Conservation (phyloP, 2,329 filamentous ascomycete genomes). For the Tolypocladium pustulatum region DNA sequence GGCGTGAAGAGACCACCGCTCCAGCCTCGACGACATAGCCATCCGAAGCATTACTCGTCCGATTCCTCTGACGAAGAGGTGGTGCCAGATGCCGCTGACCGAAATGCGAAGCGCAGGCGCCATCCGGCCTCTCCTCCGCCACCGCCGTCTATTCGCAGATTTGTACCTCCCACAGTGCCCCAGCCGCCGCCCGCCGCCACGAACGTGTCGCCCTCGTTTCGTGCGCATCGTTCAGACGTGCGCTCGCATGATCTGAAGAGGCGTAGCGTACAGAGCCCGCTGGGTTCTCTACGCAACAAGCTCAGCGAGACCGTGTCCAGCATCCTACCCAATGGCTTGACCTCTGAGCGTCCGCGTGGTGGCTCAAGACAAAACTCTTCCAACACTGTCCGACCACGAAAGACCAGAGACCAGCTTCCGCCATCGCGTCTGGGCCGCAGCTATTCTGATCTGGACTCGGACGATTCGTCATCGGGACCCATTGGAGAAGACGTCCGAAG, state of each 20-base stretch:
- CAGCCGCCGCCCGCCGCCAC: constrained; percentile 16
- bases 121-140: constrained; percentile 17
- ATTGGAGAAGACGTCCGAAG: constrained; percentile 20
- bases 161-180: constrained; percentile 17
- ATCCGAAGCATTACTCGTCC: constrained; percentile 32
- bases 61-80: constrained; percentile 31
- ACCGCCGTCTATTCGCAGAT: constrained; percentile 21
- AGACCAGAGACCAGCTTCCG: constrained; percentile 28
- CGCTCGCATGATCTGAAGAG: constrained; percentile 26
- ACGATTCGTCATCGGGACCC: constrained; percentile 20
- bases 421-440: constrained; percentile 29
- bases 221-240: constrained; percentile 21
- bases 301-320: constrained; percentile 32
- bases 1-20: constrained; percentile 17
- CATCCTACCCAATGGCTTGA: constrained; percentile 27
- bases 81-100: constrained; percentile 7
- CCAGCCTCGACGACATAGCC: constrained; percentile 35
- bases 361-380: constrained; percentile 22
- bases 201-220: constrained; percentile 13
- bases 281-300: constrained; percentile 30
- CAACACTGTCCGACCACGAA: constrained; percentile 18
- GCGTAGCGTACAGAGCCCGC: constrained; percentile 24
- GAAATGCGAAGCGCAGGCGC: constrained; percentile 15
- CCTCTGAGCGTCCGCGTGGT: constrained; percentile 24
- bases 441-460: constrained; percentile 30